These are phyloP conservation scores for Urostyla sp. DNA, from an alignment of 73 alveolate species.

Conservation along the genomic window DNA sequence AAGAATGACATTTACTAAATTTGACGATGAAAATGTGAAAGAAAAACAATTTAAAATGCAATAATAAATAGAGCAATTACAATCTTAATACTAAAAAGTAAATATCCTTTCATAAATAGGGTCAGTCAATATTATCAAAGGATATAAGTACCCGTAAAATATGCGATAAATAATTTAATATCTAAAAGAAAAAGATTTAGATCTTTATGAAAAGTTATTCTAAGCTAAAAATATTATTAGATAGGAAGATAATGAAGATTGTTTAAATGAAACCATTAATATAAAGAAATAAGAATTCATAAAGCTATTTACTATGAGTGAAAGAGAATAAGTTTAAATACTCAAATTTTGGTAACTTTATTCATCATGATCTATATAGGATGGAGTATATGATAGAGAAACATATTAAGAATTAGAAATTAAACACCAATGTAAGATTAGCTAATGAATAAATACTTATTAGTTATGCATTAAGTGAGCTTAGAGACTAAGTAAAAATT, in stretches of 20 bases:
- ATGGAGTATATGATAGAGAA: slow-evolving; percentile 42
- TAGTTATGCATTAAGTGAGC: slow-evolving; percentile 27
- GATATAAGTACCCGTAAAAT: slow-evolving; percentile 4
- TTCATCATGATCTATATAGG: neutral
- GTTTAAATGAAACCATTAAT: neutral
- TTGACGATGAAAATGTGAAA: neutral
- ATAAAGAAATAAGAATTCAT: neutral
- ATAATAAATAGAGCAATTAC: neutral
- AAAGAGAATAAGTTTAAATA: slow-evolving; percentile 8
- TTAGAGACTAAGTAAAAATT: slow-evolving; percentile 19
- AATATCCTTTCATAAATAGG: slow-evolving; percentile 11
- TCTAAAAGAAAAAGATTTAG: slow-evolving; percentile 35
- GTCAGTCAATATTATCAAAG: slow-evolving; percentile 26
- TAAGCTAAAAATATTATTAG: slow-evolving; percentile 10
- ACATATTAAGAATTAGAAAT: slow-evolving; percentile 4
- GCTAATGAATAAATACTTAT: slow-evolving; percentile 5
- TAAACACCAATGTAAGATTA: neutral
- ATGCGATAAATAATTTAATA: slow-evolving; percentile 10
- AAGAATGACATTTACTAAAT: neutral
- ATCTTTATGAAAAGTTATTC: slow-evolving; percentile 17
- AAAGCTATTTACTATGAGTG: slow-evolving; percentile 40
- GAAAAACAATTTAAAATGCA: neutral
- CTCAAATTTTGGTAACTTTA: slow-evolving; percentile 24
- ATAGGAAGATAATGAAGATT: neutral
- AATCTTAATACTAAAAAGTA: neutral